Evolutionary conservation across 1,284 basidiomycete genomes (phyloP).

Genomic region (Waitea zeae): DNA sequence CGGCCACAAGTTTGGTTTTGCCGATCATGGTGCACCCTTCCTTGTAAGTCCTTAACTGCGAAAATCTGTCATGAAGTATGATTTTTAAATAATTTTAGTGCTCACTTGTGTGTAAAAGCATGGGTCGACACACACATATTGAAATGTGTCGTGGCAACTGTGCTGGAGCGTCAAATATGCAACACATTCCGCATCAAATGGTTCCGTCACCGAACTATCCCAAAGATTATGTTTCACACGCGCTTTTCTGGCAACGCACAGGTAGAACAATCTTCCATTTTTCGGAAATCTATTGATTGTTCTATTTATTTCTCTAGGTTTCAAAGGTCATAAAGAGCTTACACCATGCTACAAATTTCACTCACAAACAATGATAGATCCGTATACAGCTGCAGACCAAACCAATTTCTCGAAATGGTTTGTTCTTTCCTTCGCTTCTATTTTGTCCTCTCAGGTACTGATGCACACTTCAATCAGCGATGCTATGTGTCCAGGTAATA

Average conservation of each 20-base stretch:
- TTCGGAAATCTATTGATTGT: not conserved
- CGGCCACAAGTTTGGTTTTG: constrained; percentile 32
- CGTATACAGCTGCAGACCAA: constrained; percentile 37
- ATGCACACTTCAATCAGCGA: constrained; percentile 28
- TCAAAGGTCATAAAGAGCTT: constrained; percentile 17
- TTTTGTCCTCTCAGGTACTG: no score
- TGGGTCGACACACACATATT: constrained; percentile 37
- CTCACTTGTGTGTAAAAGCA: constrained; percentile 31
- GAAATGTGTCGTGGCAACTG: constrained; percentile 31
- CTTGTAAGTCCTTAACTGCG: constrained; percentile 15
- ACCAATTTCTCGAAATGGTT: constrained; percentile 36
- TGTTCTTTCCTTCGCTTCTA: no score
- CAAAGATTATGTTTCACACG: constrained; percentile 39
- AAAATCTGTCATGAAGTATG: no score
- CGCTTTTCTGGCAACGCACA: constrained; percentile 34
- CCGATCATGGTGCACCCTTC: constrained; percentile 48
- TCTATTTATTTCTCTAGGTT: not conserved
- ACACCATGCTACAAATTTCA: no score
- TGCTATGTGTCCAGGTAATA: constrained; percentile 30
- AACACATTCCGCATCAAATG: constrained; percentile 26
- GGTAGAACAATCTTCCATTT: constrained; percentile 16
- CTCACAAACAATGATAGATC: no score
- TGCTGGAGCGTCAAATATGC: constrained; percentile 22
- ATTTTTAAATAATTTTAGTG: no score
- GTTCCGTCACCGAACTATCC: constrained; percentile 23